Evolutionary conservation across 306 rosid species (phyloP), one percentile per base, ranked within the genome.

Genomic region (Fragaria nilgerrensis): DNA sequence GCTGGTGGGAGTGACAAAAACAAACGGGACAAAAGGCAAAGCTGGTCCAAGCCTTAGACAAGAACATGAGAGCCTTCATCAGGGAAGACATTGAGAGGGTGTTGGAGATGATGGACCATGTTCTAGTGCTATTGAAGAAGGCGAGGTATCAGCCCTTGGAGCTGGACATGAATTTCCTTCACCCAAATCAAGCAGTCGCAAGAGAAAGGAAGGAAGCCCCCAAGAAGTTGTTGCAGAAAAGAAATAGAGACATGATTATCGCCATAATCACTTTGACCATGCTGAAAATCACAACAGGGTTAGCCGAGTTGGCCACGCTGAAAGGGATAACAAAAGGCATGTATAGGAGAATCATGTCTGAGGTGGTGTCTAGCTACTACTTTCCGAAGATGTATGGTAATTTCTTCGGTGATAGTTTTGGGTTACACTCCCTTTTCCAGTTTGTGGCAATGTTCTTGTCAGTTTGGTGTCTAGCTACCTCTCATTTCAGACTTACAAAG

Each of bases 201-300:
- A 89, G 91, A 90, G 97, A 76, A 96, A 87, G 87, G 88, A 88
- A 32, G 92, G 82, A 79, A 90, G 87, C 84, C 90, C 96, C n/a
- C 88, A 79, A 29, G 87, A 84, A 61, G 75, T 85, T 61, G 68
- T 58, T 13, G 69, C 27, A 34, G 92, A 93, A 80, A 90, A 92
- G 83, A 89, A 88, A 82, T 86, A 79, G 32, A 74, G 89, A 80
- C 89, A 85, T 79, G 87, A 77, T 78, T 71, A 83, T 80, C 85
- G 85, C 74, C 86, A 73, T 73, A 85, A 49, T 65, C 93, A 87
- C 7, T 55, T 32, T 49, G 93, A 82, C 75, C 78, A 83, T 43
- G 65, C 49, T 45, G 93, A 90, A 73, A 89, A 84, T 68, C 79
- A 86, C 58, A 82, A 69, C 79, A 79, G 82, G 81, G 85, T 69